Evolutionary conservation across 192 early-diverging fungal species (phyloP).

Genomic region (Geranomyces michiganensis): DNA sequence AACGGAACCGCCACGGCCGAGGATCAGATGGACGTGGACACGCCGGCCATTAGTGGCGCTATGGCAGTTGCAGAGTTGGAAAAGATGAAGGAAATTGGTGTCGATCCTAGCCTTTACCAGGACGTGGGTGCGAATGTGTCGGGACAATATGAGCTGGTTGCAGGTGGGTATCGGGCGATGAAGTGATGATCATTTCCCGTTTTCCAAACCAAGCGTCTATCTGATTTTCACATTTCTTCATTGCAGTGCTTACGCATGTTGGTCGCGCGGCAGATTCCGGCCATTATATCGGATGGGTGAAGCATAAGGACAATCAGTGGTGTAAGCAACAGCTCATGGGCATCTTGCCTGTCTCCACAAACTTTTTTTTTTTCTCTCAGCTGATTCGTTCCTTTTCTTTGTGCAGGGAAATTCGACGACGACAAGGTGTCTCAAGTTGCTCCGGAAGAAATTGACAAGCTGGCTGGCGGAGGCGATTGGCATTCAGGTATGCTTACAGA

Average conservation of each 20-base stretch:
- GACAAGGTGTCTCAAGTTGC: constrained; percentile 86
- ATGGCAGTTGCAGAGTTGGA: constrained; percentile 17
- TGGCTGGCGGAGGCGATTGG: constrained; percentile 86
- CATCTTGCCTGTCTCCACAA: background rate
- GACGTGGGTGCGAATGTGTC: constrained; percentile 86
- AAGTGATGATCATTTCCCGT: background rate
- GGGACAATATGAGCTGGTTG: constrained; percentile 90
- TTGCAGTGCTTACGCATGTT: constrained; percentile 84
- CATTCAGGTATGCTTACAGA: constrained; percentile 43
- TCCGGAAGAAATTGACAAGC: constrained; percentile 84
- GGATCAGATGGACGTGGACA: constrained; percentile 29
- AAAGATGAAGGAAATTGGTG: constrained; percentile 51
- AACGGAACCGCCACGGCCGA: constrained; percentile 6
- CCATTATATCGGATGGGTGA: constrained; percentile 93
- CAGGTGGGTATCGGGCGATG: constrained; percentile 39
- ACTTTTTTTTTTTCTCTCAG: background rate
- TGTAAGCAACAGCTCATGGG: constrained; percentile 47
- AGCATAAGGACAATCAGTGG: constrained; percentile 62
- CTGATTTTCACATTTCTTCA: constrained; percentile 1
- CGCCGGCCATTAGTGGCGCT: constrained; percentile 21
- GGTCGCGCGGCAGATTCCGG: constrained; percentile 94
- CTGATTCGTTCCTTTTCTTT: background rate
- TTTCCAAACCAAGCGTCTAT: background rate
- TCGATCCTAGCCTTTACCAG: constrained; percentile 71
- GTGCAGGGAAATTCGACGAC: constrained; percentile 84